Conservation (phyloP, 2,329 filamentous ascomycete species). For the Alternaria ventricosa region DNA sequence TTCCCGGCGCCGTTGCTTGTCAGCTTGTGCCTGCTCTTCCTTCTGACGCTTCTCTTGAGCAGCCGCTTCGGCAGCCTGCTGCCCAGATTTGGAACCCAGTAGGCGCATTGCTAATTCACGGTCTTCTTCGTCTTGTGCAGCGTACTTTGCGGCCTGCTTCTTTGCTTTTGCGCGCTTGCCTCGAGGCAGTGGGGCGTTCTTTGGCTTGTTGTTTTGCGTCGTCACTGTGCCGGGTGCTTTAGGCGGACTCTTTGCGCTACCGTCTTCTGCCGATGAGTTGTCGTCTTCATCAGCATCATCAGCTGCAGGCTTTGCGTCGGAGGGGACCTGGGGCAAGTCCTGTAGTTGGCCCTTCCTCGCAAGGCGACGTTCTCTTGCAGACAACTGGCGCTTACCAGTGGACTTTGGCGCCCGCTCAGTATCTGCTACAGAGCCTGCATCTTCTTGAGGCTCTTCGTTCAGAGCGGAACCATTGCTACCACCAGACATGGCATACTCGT, state of each 20-base stretch:
- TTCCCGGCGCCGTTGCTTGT: constrained; percentile 75
- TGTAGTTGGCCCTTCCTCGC: constrained; percentile 46
- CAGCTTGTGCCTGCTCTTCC: constrained; percentile 74
- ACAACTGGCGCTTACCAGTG: constrained; percentile 43
- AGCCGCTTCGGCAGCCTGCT: constrained; percentile 68
- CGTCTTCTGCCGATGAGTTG: constrained; percentile 31
- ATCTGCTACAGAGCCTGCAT: constrained; percentile 37
- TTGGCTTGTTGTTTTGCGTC: constrained; percentile 36
- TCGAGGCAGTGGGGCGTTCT: constrained; percentile 56
- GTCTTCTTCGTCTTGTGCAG: constrained; percentile 93
- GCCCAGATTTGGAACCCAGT: constrained; percentile 77
- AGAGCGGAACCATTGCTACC: constrained; percentile 6
- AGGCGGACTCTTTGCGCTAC: constrained; percentile 14
- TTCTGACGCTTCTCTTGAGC: constrained; percentile 69
- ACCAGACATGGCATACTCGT: constrained; percentile 17
- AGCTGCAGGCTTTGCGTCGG: constrained; percentile 17
- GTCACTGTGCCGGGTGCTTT: constrained; percentile 36
- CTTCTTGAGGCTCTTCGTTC: constrained; percentile 30
- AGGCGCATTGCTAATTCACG: constrained; percentile 81
- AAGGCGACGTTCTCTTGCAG: constrained; percentile 47
- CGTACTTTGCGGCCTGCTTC: constrained; percentile 89
- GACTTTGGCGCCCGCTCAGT: constrained; percentile 32
- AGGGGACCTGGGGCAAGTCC: constrained; percentile 16
- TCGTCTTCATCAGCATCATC: constrained; percentile 40
- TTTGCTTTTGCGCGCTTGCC: constrained; percentile 85